Conservation (phyloP, 805 yeast species). For the Candida tibetensis region DNA sequence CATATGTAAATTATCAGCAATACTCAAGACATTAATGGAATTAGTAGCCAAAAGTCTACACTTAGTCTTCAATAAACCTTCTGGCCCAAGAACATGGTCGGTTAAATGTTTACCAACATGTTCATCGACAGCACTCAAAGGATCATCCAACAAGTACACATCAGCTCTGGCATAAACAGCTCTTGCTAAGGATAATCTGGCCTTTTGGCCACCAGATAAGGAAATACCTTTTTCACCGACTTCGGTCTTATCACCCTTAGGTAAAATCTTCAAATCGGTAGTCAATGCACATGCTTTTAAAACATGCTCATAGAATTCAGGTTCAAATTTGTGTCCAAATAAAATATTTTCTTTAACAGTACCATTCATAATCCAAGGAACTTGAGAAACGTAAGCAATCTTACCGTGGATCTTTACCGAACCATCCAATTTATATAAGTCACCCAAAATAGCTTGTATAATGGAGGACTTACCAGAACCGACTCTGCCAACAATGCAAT, state of each 20-base stretch:
- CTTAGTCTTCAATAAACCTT: conserved; percentile 72
- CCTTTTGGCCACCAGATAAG: conserved; percentile 96
- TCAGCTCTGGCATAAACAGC: conserved; percentile 96
- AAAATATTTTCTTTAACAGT: conserved; percentile 85
- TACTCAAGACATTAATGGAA: conserved; percentile 74
- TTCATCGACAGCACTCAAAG: conserved; percentile 94
- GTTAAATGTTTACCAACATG: conserved; percentile 90
- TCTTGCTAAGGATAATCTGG: conserved; percentile 89
- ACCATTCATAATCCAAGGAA: conserved; percentile 97
- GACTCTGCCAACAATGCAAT: conserved; percentile 85
- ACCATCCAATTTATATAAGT: conserved; percentile 74
- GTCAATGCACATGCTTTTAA: conserved; percentile 84
- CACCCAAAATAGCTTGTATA: conserved; percentile 78
- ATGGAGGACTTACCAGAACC: conserved; percentile 89
- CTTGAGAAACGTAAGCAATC: conserved; percentile 87
- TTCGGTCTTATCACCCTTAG: conserved; percentile 86
- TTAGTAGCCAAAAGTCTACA: conserved; percentile 83
- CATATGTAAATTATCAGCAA: conserved; percentile 69
- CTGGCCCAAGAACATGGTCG: conserved; percentile 76
- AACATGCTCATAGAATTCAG: conserved; percentile 75
- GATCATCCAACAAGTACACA: conserved; percentile 85
- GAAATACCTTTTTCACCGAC: conserved; percentile 98
- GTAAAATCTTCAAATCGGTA: conserved; percentile 73
- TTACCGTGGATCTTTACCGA: conserved; percentile 68
- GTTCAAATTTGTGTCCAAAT: conserved; percentile 84